These are phyloP conservation scores for Diatrype stigma DNA, from an alignment of 2,329 filamentous ascomycete genomes.

Conservation along the genomic window DNA sequence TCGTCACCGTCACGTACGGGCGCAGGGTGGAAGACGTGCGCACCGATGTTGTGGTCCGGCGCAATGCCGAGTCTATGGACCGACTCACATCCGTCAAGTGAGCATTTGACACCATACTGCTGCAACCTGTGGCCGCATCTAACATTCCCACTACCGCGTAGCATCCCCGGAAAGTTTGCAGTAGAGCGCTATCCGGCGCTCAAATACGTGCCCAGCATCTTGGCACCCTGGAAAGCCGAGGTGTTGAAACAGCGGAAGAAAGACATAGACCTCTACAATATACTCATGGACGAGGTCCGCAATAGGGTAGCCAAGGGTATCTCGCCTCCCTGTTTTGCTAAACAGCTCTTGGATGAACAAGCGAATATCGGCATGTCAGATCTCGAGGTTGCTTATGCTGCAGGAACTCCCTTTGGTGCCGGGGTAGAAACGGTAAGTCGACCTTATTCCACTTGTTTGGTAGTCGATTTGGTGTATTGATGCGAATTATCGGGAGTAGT, in stretches of 20 bases:
- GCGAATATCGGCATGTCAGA: slow-evolving; percentile 35
- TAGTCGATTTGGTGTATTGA: background rate
- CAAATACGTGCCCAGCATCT: slow-evolving; percentile 32
- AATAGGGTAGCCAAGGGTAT: slow-evolving; percentile 26
- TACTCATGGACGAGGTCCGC: slow-evolving; percentile 37
- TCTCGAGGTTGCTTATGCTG: slow-evolving; percentile 39
- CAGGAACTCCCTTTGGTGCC: slow-evolving; percentile 41
- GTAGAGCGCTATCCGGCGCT: slow-evolving; percentile 38
- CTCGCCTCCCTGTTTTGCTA: slow-evolving; percentile 38
- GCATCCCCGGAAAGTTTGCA: slow-evolving; percentile 34
- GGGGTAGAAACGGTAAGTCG: slow-evolving; percentile 37
- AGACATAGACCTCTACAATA: slow-evolving; percentile 32
- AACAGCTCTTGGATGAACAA: slow-evolving; percentile 37
- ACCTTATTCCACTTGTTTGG: background rate
- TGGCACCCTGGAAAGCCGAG: slow-evolving; percentile 38
- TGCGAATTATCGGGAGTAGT: slow-evolving; percentile 26
- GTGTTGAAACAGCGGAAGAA: slow-evolving; percentile 30
- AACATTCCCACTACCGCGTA: slow-evolving; percentile 1
- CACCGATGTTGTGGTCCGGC: slow-evolving; percentile 32
- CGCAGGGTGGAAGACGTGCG: slow-evolving; percentile 29
- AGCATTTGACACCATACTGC: slow-evolving; percentile 4
- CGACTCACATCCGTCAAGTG: slow-evolving; percentile 40
- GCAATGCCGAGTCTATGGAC: slow-evolving; percentile 38
- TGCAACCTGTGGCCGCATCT: background rate
- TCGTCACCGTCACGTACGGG: slow-evolving; percentile 39